A percentile compares a stretch with the other conserved stretches of the same genome.
Evolutionary conservation across 495 filamentous ascomycete genomes (phyloP).

Genomic region (Penicillium maclennaniae): DNA sequence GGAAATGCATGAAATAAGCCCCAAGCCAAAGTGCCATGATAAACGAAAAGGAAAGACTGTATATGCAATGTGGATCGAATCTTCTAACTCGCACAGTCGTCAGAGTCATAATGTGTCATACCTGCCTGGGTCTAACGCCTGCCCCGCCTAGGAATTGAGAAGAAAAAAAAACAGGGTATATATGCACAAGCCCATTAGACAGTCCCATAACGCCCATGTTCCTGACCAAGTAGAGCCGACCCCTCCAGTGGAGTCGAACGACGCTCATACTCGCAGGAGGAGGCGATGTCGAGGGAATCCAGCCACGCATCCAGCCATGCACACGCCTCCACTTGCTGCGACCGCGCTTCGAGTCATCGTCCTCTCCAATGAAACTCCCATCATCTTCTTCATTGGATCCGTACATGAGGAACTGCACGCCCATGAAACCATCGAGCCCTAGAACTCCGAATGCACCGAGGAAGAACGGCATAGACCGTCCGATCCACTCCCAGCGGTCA

Average conservation of each 20-base stretch:
- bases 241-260: constrained; percentile 20
- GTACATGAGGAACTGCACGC: constrained; percentile 61
- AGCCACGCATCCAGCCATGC: constrained; percentile 66
- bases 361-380: constrained; percentile 17
- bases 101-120: constrained; percentile 20
- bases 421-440: constrained; percentile 60
- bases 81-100: constrained; percentile 1
- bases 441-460: constrained; percentile 69
- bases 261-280: constrained; percentile 8
- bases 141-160: background rate
- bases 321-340: constrained; percentile 52
- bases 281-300: constrained; percentile 52
- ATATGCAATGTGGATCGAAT: constrained; percentile 7
- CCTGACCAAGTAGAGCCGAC: constrained; percentile 32
- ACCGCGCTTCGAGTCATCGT: constrained; percentile 35
- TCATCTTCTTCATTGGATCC: constrained; percentile 39
- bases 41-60: background rate
- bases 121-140: background rate
- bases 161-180: background rate
- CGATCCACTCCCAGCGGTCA: constrained; percentile 54
- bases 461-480: constrained; percentile 62
- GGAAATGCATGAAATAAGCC: background rate
- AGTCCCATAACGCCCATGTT: constrained; percentile 34
- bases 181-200: constrained; percentile 20
- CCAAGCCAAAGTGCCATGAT: background rate